These are phyloP conservation scores for Kickxella alabastrina DNA, from an alignment of 192 early-diverging fungal species.

Conservation along the genomic window DNA sequence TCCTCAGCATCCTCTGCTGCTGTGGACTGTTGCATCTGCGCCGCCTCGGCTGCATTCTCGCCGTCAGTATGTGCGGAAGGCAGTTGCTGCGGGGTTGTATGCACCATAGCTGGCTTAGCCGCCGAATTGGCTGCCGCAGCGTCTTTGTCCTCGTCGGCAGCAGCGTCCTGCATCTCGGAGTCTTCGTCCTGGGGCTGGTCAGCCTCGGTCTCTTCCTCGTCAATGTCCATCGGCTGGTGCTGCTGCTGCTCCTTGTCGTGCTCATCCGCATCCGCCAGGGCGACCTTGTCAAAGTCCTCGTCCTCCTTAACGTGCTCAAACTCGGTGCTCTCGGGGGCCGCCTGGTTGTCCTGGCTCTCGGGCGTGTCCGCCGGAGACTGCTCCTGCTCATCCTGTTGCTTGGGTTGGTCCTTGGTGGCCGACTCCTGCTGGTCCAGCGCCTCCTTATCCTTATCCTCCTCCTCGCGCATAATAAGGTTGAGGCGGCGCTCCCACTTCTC, in stretches of 20 bases:
- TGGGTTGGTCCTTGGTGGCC: conserved; percentile 39
- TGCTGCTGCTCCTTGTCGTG: conserved; percentile 50
- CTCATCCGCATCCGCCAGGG: conserved; percentile 64
- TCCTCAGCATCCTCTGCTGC: conserved; percentile 40
- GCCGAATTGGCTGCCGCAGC: conserved; percentile 1
- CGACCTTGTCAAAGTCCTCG: conserved; percentile 60
- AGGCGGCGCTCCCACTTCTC: conserved; percentile 91
- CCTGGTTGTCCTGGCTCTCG: background rate
- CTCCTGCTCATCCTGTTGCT: conserved; percentile 14
- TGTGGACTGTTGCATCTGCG: conserved; percentile 45
- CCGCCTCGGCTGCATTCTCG: conserved; percentile 16
- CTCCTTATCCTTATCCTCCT: conserved; percentile 51
- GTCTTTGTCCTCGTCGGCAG: background rate
- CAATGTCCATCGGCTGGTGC: conserved; percentile 62
- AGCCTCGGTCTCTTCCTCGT: conserved; percentile 47
- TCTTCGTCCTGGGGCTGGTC: conserved; percentile 52
- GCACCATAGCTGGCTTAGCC: conserved; percentile 3
- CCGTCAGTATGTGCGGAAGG: conserved; percentile 3
- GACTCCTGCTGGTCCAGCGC: conserved; percentile 54
- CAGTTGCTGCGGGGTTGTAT: conserved; percentile 8
- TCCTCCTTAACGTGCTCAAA: conserved; percentile 68
- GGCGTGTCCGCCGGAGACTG: background rate
- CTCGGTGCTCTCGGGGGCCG: conserved; percentile 31
- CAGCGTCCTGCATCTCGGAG: conserved; percentile 10
- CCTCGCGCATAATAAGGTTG: conserved; percentile 65